phyloP scores from a whole-genome alignment of 441 rosid genomes.

The Pelargonium fulgidum region DNA sequence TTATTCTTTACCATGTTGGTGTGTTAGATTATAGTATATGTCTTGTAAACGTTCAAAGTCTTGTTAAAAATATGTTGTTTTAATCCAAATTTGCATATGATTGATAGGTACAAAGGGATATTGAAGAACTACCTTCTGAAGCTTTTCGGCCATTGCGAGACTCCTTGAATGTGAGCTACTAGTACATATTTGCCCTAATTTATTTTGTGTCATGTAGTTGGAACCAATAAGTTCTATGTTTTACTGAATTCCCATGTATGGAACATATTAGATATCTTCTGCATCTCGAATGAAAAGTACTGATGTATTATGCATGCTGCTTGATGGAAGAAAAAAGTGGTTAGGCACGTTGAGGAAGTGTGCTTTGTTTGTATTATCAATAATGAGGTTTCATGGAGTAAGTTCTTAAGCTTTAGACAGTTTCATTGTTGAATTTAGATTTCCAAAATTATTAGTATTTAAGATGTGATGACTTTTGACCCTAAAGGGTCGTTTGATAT shows the following conservation, averaged over 20 bases:
- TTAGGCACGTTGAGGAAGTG: too few species aligned
- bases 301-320: neutral
- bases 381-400: too few species aligned
- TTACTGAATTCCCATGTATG: conserved; percentile 1
- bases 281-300: neutral
- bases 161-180: conserved; percentile 69
- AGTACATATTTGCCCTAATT: conserved; percentile 7
- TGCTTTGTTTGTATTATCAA: too few species aligned
- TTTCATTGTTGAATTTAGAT: too few species aligned
- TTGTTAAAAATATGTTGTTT: neutral
- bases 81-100: conserved; percentile 13
- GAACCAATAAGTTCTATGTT: conserved; percentile 4
- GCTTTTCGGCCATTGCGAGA: conserved; percentile 75
- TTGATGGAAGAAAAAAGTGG: neutral
- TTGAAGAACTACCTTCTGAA: conserved; percentile 93
- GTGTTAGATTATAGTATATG: neutral
- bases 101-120: conserved; percentile 86
- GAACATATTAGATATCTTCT: neutral
- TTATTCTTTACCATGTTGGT: neutral
- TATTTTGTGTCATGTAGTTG: conserved; percentile 12
- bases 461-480: too few species aligned
- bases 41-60: conserved; percentile 4
- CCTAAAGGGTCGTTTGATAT: too few species aligned
- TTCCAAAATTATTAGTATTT: too few species aligned
- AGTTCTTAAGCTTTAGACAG: too few species aligned